Conservation (phyloP, 2,329 filamentous ascomycete species). For the Alternaria hordeiaustralica region DNA sequence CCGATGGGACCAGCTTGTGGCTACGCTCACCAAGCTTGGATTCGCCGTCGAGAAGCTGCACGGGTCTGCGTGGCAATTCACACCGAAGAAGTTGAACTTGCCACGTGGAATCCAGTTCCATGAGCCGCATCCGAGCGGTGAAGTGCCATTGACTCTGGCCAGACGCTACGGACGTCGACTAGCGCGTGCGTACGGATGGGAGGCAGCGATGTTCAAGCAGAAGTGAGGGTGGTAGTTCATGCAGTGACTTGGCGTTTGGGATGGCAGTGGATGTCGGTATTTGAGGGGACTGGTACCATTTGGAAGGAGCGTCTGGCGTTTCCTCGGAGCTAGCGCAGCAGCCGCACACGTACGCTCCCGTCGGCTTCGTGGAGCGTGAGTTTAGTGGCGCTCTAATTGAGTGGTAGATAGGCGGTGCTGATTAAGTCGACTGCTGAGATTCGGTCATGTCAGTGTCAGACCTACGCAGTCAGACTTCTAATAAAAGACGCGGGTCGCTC, state of each 20-base stretch:
- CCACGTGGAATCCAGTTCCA: neutral
- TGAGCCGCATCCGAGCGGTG: neutral
- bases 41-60: neutral
- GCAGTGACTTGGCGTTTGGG: neutral
- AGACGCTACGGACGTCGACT: neutral
- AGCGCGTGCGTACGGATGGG: neutral
- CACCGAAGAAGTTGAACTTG: neutral
- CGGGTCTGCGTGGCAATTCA: neutral
- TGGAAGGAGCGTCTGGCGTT: neutral
- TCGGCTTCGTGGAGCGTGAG: neutral
- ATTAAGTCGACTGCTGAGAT: neutral
- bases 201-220: neutral
- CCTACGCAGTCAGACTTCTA: neutral
- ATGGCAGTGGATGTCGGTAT: neutral
- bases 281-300: neutral
- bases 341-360: neutral
- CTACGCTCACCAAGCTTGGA: neutral
- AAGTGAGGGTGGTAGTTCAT: neutral
- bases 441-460: accelerated
- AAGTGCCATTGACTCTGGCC: neutral
- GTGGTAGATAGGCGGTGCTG: neutral
- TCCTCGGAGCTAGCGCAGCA: neutral
- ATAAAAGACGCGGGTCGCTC: neutral
- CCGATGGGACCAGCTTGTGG: neutral
- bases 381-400: neutral